Conservation (phyloP, 2,329 filamentous ascomycete genomes). For the Cercospora berteroae region DNA sequence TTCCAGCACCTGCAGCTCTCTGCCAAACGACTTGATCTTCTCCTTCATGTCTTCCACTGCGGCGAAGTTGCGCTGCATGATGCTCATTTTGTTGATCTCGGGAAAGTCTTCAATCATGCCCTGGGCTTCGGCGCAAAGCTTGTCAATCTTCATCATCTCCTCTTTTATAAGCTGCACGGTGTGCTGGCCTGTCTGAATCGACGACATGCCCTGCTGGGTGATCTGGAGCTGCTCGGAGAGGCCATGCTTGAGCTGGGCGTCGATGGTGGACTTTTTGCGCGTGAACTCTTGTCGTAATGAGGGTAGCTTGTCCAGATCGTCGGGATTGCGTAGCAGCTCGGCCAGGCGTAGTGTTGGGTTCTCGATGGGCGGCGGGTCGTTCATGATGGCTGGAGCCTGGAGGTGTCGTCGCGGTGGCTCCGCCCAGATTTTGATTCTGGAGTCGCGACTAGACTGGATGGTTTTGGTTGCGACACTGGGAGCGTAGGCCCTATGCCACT, state of each 20-base stretch:
- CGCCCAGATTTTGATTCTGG: neutral
- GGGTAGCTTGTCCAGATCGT: conserved; percentile 94
- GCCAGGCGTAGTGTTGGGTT: conserved; percentile 63
- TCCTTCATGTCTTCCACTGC: conserved; percentile 90
- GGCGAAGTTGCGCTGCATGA: conserved; percentile 94
- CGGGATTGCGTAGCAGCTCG: conserved; percentile 89
- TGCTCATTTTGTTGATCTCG: conserved; percentile 85
- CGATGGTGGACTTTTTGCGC: conserved; percentile 88
- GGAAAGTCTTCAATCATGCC: conserved; percentile 97
- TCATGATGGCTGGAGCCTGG: conserved; percentile 25
- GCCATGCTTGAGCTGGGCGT: conserved; percentile 83
- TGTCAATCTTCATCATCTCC: conserved; percentile 98
- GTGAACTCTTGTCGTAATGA: conserved; percentile 87
- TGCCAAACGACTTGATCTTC: conserved; percentile 83
- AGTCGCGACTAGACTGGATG: neutral
- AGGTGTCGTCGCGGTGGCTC: neutral
- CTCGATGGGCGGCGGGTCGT: conserved; percentile 31
- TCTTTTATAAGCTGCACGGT: conserved; percentile 92
- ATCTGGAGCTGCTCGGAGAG: conserved; percentile 90
- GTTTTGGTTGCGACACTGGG: neutral
- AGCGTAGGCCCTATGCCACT: neutral
- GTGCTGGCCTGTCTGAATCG: conserved; percentile 84
- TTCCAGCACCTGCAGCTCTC: conserved; percentile 72
- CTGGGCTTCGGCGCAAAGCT: conserved; percentile 93
- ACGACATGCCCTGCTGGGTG: conserved; percentile 88